Evolutionary conservation across 129 eudicot species (phyloP).

Genomic region (Erigeron canadensis): DNA sequence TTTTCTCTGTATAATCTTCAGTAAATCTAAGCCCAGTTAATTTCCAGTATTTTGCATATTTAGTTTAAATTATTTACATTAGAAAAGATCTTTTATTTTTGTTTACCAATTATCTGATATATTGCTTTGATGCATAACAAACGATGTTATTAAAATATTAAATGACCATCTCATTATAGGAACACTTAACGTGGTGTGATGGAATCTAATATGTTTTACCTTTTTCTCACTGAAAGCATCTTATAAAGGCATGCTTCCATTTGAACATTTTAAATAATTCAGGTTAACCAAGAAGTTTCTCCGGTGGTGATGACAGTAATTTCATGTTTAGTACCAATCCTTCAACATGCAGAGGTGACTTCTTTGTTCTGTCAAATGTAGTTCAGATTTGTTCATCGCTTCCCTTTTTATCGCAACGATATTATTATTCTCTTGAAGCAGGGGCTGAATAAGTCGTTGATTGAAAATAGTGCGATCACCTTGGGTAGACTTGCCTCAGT

Average conservation of each 20-base stretch:
- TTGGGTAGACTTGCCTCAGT: constrained; percentile 96
- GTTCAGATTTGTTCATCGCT: constrained; percentile 7
- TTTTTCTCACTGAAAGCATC: not conserved
- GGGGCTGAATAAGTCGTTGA: constrained; percentile 89
- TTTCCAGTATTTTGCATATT: no score
- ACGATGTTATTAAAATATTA: no score
- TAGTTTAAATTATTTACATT: no score
- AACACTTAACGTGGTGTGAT: no score
- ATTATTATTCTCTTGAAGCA: constrained; percentile 19
- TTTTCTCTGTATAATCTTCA: no score
- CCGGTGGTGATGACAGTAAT: constrained; percentile 76
- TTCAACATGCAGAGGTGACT: constrained; percentile 84
- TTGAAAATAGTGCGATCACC: constrained; percentile 92
- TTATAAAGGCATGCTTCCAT: not conserved
- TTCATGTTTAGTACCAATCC: constrained; percentile 82
- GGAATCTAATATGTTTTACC: not conserved
- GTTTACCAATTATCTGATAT: not conserved
- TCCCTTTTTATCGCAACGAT: constrained; percentile 4
- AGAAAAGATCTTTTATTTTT: no score
- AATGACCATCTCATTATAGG: no score
- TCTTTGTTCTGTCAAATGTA: no score
- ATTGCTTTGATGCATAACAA: no score
- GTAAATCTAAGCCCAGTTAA: no score
- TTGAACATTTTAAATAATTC: not conserved
- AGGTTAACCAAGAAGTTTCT: constrained; percentile 64